phyloP scores from a whole-genome alignment of 1,284 basidiomycete genomes.

The Moniliella sp. region DNA sequence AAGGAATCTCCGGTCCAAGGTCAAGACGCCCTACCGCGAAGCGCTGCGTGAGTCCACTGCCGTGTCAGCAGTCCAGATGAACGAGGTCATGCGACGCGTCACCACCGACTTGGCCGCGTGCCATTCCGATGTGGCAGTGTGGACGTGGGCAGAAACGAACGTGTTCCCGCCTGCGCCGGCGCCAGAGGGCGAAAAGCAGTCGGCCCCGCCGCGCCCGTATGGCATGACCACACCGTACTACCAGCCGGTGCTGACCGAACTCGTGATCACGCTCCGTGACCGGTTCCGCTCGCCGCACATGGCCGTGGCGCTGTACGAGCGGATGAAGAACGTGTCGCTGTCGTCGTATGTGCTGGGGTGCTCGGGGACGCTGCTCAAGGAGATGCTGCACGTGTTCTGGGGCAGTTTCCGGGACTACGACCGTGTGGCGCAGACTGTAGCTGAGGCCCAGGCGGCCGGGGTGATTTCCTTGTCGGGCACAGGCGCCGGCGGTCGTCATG shows the following conservation, averaged over 20 bases:
- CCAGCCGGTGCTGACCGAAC: neutral
- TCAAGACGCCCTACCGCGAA: too few species aligned
- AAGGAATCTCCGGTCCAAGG: too few species aligned
- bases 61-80: too few species aligned
- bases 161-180: too few species aligned
- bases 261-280: neutral
- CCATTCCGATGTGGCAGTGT: too few species aligned
- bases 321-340: neutral
- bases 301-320: neutral
- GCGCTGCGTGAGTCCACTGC: too few species aligned
- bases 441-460: neutral
- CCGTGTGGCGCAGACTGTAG: neutral
- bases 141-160: too few species aligned
- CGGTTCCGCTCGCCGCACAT: neutral
- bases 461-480: neutral
- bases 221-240: neutral
- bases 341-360: neutral
- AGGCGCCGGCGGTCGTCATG: neutral
- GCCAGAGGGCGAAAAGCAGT: too few species aligned
- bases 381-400: neutral
- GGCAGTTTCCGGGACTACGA: neutral
- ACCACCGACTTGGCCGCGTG: too few species aligned
- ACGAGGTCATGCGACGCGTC: too few species aligned
- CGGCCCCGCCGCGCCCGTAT: too few species aligned
- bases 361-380: neutral